Base-by-base conservation (phyloP, 78 protist genomes). In the Dictyostelium purpureum region DNA sequence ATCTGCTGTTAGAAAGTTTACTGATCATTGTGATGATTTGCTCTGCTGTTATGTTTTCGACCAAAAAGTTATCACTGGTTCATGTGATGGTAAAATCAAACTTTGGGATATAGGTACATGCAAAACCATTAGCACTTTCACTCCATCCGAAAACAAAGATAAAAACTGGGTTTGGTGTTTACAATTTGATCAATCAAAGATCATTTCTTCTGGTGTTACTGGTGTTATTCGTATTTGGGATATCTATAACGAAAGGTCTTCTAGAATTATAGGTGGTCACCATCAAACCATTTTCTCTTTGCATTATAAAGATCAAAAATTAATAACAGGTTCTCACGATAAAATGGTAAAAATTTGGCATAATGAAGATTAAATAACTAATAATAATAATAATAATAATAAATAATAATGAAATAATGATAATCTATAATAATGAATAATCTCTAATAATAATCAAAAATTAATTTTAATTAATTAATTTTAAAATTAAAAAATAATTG, bases 201-300 rank as follows among this genome's bases (percentile, higher is more conserved):
- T 85, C 7, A 73, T 85, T 9, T 85, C 91, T 0, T 57, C 75
- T 14, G 91, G 91, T 21, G 59, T 57, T 28, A 49, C 57, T 19
- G 91, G 91, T 33, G 61, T 73, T 6, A 85, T 85, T 21, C 21
- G 91, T 18, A 57, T 85, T 24, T 85, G 91, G 91, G 91, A 85
- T 73, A 54, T 77, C 4, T 66, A 85, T 31, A 70, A 67, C 16
- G 61, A 67, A 26, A 42, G 51, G 26, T 10, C 66, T 7, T 42
- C 74, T 6, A 49, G 81, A 47, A 73, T 76, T 26, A 26, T 85
- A 56, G 91, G 91, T 57, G 91, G 82, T 31, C 91, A 85, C 31
- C 59, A 54, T 31, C 82, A 85, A 73, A 85, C 91, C 6, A 73
- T 85, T 7, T 85, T 73, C 52, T 70, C 91, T 6, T 70, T 85